Base-by-base conservation (phyloP, 2,329 filamentous ascomycete species). In the Pseudogymnoascus sp. region DNA sequence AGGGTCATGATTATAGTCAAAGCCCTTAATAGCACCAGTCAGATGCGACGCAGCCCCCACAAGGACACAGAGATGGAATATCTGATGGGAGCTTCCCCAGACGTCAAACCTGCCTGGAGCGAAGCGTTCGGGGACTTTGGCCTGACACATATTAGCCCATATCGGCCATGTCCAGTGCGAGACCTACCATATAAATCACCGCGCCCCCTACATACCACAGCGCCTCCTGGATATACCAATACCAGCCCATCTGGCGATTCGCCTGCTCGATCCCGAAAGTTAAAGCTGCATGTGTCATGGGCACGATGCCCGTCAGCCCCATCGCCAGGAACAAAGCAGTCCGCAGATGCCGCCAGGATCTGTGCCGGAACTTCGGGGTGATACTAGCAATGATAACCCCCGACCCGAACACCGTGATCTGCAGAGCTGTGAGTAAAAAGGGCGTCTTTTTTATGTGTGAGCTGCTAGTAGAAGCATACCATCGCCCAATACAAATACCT, bases 401-500 rank as follows among this genome's bases (percentile, higher is more conserved):
- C 23, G 47, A 57, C 13, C 47, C 47, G n/a, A 57, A 57, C 26
- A 57, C 47, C n/a, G 47, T 57, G 47, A 57, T 57, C 47, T 57
- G 26, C 26, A 57, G 47, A 53, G n/a, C 47, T 19, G 47, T 57
- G 47, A 57, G 47, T 57, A 57, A 11, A 33, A n/a, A n/a, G 47
- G 9, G 47, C n/a, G n/a, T n/a, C n/a, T 11, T 10, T n/a, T 31
- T 28, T 9, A 8, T 50, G 7, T 28, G 13, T 50, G 23, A 28
- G 44, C 44, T 17, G 7, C 10, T 10, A 9, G 7, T n/a, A 57
- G 47, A 57, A 57, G 26, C 26, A 11, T 57, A 57, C 47, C 47
- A 57, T 57, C 2, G 47, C 47, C 47, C 47, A 57, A 57, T 57
- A 57, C 47, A 57, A 57, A 57, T 57, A 57, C 47, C 47, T 57